phyloP scores from a whole-genome alignment of 2,329 filamentous ascomycete genomes.

The Westerdykella ornata region DNA sequence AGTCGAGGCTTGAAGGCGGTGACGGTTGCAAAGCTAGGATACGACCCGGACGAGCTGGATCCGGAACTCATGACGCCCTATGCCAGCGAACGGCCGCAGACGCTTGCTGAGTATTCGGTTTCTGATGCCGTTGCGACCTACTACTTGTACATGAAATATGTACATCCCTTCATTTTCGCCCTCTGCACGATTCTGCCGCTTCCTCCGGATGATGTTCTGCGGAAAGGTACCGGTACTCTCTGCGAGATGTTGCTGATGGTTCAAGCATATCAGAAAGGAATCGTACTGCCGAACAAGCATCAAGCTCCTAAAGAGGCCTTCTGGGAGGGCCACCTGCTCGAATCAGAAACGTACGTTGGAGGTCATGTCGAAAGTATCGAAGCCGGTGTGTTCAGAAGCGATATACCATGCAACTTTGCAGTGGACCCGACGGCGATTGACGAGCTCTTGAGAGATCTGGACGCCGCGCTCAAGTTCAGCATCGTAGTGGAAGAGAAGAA shows the following conservation, averaged over 20 bases:
- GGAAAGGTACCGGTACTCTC: conserved; percentile 96
- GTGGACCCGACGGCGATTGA: conserved; percentile 87
- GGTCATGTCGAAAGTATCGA: conserved; percentile 99
- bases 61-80: conserved; percentile 93
- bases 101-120: conserved; percentile 93
- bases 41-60: conserved; percentile 95
- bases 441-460: conserved; percentile 77
- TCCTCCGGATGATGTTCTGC: conserved; percentile 82
- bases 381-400: conserved; percentile 89
- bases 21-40: conserved; percentile 94
- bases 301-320: conserved; percentile 85
- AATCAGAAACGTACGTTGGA: conserved; percentile 96
- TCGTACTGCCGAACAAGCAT: conserved; percentile 94
- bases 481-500: conserved; percentile 50
- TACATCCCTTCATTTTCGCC: conserved; percentile 99
- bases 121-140: conserved; percentile 98
- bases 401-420: conserved; percentile 90
- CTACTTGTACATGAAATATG: conserved; percentile 99
- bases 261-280: conserved; percentile 85
- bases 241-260: conserved; percentile 99
- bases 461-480: conserved; percentile 82
- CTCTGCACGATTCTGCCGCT: conserved; percentile 93
- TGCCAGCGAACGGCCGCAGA: conserved; percentile 84
- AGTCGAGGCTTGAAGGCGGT: conserved; percentile 96
- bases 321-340: conserved; percentile 91